A percentile compares a stretch with the other conserved stretches of the same genome.
Conservation (phyloP, 345 rosid species). For the Eucalyptus brandiana region DNA sequence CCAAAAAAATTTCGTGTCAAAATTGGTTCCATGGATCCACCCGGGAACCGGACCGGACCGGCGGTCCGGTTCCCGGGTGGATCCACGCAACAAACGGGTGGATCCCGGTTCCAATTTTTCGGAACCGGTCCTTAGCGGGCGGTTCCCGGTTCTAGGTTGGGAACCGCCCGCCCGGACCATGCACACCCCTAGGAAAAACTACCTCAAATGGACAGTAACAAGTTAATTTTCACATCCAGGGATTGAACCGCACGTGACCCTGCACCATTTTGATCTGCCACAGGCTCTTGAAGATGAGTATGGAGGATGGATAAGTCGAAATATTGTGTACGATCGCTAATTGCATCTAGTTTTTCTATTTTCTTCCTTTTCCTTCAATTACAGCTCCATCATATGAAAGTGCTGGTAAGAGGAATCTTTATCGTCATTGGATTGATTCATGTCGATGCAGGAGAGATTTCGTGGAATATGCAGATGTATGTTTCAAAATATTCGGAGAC, state of each 20-base stretch:
- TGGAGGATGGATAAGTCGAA: slow-evolving; percentile 28
- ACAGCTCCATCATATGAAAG: not conserved
- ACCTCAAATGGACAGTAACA: not conserved
- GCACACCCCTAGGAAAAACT: no score
- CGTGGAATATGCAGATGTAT: slow-evolving; percentile 17
- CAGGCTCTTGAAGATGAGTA: slow-evolving; percentile 37
- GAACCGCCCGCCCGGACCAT: no score
- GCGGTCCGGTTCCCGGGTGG: no score
- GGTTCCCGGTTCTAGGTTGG: no score
- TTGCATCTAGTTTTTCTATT: not conserved
- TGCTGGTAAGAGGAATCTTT: not conserved
- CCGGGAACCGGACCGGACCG: no score
- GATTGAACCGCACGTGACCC: slow-evolving; percentile 26
- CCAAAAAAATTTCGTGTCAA: no score
- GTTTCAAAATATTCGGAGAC: slow-evolving; percentile 32
- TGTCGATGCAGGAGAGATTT: slow-evolving; percentile 20
- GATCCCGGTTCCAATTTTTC: no score
- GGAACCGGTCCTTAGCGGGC: no score
- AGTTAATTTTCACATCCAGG: slow-evolving; percentile 2
- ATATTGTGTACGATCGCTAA: slow-evolving; percentile 7
- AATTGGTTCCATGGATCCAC: no score
- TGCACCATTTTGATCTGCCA: slow-evolving; percentile 22
- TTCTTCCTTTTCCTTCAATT: not conserved
- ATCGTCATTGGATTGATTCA: not conserved
- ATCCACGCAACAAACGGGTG: no score